Evolutionary conservation across 805 yeast genomes (phyloP).

Genomic region (Pichia eremophila): DNA sequence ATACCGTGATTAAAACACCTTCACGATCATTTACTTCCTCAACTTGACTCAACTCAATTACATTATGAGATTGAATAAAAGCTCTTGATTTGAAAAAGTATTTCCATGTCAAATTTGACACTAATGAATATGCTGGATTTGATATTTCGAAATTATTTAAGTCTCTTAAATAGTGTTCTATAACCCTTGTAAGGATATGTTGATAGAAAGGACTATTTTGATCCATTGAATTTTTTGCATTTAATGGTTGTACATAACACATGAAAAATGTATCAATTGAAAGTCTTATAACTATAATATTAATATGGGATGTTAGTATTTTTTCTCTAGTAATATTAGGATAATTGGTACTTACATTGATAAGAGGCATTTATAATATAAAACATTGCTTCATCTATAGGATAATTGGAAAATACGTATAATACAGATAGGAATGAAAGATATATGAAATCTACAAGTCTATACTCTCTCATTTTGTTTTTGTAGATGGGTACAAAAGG

Average conservation of each 20-base stretch:
- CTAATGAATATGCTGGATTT: constrained; percentile 19
- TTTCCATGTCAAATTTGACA: constrained; percentile 26
- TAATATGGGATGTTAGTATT: background rate
- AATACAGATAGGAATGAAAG: constrained; percentile 16
- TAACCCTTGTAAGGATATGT: constrained; percentile 14
- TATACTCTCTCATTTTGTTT: constrained; percentile 24
- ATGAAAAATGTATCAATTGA: constrained; percentile 18
- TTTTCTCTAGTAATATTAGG: too few relatives aligned
- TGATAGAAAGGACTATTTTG: constrained; percentile 25
- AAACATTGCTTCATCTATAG: constrained; percentile 11
- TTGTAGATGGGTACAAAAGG: background rate
- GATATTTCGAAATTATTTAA: constrained; percentile 8
- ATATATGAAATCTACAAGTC: constrained; percentile 21
- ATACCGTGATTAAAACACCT: constrained; percentile 23
- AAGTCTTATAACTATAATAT: constrained; percentile 14
- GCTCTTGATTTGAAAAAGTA: constrained; percentile 23
- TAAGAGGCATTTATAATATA: background rate
- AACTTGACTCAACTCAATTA: constrained; percentile 26
- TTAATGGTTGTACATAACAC: constrained; percentile 25
- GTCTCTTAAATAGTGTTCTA: constrained; percentile 15
- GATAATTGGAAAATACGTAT: constrained; percentile 20
- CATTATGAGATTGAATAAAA: constrained; percentile 26
- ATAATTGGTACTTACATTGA: constrained; percentile 1
- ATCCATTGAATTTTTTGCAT: constrained; percentile 19
- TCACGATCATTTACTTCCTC: constrained; percentile 11